Conservation (phyloP, 352 stramenopile genomes). For the Aphanomyces stellatus region DNA sequence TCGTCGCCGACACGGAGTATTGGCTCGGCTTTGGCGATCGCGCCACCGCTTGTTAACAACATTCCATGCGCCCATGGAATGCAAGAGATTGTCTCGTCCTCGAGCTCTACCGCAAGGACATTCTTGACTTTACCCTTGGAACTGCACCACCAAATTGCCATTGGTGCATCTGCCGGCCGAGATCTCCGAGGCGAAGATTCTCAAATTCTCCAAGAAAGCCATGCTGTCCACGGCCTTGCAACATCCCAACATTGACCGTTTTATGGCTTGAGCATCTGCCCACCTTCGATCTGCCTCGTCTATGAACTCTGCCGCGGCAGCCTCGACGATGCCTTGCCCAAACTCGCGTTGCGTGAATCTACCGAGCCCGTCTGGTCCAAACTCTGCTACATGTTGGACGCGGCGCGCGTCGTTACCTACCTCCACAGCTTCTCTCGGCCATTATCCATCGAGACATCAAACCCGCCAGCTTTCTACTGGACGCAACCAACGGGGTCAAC, state of each 20-base stretch:
- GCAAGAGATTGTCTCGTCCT: slow-evolving; percentile 31
- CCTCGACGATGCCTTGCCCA: slow-evolving; percentile 28
- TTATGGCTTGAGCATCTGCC: slow-evolving; percentile 50
- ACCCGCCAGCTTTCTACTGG: slow-evolving; percentile 35
- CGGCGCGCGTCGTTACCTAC: slow-evolving; percentile 13
- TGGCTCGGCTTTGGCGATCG: slow-evolving; percentile 23
- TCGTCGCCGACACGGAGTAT: slow-evolving; percentile 30
- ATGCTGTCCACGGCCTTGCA: slow-evolving; percentile 31
- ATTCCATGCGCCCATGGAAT: slow-evolving; percentile 5
- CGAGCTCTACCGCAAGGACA: slow-evolving; percentile 57
- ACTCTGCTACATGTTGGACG: slow-evolving; percentile 42
- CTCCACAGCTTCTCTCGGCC: slow-evolving; percentile 12
- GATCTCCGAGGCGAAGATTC: slow-evolving; percentile 44
- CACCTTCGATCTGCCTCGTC: slow-evolving; percentile 55
- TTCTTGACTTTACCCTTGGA: slow-evolving; percentile 57
- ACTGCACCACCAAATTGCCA: slow-evolving; percentile 30
- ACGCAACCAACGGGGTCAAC: slow-evolving; percentile 33
- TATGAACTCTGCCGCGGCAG: slow-evolving; percentile 65
- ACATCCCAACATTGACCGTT: slow-evolving; percentile 46
- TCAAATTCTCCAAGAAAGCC: slow-evolving; percentile 44
- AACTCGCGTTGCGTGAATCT: not conserved
- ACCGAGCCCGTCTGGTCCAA: slow-evolving; percentile 26
- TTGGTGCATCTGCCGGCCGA: slow-evolving; percentile 44
- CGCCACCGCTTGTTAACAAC: slow-evolving; percentile 1
- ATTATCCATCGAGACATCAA: slow-evolving; percentile 20